Percentiles rank a stretch among this genome's conserved stretches.
Conservation (phyloP, 257 asterid species). For the Capsicum chinense region DNA sequence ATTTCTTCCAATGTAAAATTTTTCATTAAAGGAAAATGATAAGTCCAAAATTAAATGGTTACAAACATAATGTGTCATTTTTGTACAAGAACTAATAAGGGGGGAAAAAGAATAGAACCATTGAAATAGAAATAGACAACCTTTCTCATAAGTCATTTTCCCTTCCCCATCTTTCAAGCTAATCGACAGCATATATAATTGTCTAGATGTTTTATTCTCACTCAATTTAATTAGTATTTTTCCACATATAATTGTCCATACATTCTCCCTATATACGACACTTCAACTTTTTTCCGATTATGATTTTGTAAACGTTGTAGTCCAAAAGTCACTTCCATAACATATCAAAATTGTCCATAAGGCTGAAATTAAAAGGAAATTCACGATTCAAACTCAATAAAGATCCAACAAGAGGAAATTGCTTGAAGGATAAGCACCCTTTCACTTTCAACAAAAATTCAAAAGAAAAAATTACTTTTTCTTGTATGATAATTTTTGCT, state of each 20-base stretch:
- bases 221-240: not conserved
- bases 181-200: not conserved
- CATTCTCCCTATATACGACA: not conserved
- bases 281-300: not conserved
- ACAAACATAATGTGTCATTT: not conserved
- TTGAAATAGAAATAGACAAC: not conserved
- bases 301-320: not conserved
- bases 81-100: not conserved
- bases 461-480: no score
- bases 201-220: slow-evolving; percentile 10
- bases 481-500: not conserved
- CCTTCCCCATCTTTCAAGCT: not conserved
- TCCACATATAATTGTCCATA: not conserved
- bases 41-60: not conserved
- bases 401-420: no score
- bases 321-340: not conserved
- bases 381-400: no score
- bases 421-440: no score
- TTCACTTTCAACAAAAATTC: no score
- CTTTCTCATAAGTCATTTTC: not conserved
- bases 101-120: not conserved
- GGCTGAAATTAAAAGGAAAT: not conserved
- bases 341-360: not conserved
- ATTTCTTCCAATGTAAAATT: not conserved
- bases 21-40: not conserved